Evolutionary conservation across 352 stramenopile species (phyloP), one percentile per base, ranked within the genome.

Genomic region (Pythium sukuiense): DNA sequence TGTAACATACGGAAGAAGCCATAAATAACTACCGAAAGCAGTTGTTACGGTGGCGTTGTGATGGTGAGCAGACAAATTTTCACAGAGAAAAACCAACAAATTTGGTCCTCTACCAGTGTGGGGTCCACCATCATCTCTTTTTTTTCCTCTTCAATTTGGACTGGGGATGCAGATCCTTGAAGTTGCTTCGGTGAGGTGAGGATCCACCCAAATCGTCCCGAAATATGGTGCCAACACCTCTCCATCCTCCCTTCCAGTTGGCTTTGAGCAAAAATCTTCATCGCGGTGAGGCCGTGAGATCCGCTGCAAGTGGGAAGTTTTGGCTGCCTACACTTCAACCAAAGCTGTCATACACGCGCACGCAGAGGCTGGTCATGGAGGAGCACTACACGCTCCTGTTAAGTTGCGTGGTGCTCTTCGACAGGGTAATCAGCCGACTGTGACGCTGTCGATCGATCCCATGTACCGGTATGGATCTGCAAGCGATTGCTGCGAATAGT

Each of bases 101-200:
- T 27, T 52, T 52, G 45, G 45, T 49, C 43, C 43, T 27, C 43
- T 14, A 20, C 6, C 45, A 6, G n/a, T 52, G n/a, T 29, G n/a
- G 45, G n/a, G n/a, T n/a, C n/a, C n/a, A 52, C 45, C 43, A 27
- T 52, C 45, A 27, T 52, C 41, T 29, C 16, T 29, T 29, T 16
- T 52, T 29, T 52, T n/a, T n/a, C n/a, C 45, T 52, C 45, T 52
- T 52, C n/a, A 52, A 52, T 52, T 30, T 52, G 45, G 45, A 52
- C 45, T 6, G 20, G 8, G 45, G 18, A 52, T 29, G n/a, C 45
- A 52, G 45, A 52, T 52, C 45, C 18, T 52, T 52, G 45, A 52
- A 52, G 45, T 52, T 52, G 45, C n/a, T 30, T 30, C 45, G 7
- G 20, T 52, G n/a, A 52, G 45, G 18, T n/a, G n/a, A n/a, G n/a